Percentiles rank a stretch among this genome's conserved stretches.
Evolutionary conservation across 1,284 basidiomycete species (phyloP).

Genomic region (Cutaneotrichosporon cutaneum): DNA sequence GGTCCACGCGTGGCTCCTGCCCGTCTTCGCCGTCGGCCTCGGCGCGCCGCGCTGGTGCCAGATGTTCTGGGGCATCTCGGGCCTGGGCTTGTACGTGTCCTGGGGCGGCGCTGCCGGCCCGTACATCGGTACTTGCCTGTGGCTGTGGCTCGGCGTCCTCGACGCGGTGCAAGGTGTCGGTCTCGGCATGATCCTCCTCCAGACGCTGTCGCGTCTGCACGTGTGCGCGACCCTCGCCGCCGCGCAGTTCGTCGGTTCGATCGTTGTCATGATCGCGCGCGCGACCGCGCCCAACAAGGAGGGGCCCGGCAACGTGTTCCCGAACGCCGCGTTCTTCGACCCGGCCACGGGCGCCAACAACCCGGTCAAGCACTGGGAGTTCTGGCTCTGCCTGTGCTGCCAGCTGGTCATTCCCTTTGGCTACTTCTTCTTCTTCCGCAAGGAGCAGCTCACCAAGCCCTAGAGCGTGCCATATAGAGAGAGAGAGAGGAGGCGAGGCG

Average conservation of each 20-base stretch:
- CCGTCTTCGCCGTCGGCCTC: conserved; percentile 88
- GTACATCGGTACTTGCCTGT: conserved; percentile 79
- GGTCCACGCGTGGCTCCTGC: conserved; percentile 87
- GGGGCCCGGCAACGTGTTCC: conserved; percentile 84
- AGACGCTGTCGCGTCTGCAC: conserved; percentile 85
- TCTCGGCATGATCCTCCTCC: conserved; percentile 87
- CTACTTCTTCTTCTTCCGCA: conserved; percentile 83
- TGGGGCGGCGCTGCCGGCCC: conserved; percentile 82
- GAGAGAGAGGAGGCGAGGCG: neutral
- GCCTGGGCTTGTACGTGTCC: conserved; percentile 69
- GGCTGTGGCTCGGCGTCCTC: conserved; percentile 90
- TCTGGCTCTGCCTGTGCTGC: conserved; percentile 75
- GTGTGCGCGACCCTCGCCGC: conserved; percentile 87
- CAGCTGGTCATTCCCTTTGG: conserved; percentile 76
- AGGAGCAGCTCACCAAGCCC: conserved; percentile 52
- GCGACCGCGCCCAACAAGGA: conserved; percentile 55
- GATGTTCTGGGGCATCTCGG: conserved; percentile 56
- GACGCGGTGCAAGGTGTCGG: conserved; percentile 91
- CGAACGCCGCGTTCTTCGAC: conserved; percentile 85
- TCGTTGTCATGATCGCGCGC: conserved; percentile 53
- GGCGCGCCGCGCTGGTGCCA: conserved; percentile 92
- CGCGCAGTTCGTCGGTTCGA: conserved; percentile 61
- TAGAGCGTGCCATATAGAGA: conserved; percentile 21
- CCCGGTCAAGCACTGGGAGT: conserved; percentile 57
- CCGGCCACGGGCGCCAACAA: conserved; percentile 58